Conservation (phyloP, 73 alveolate genomes). For the Tetrahymena borealis region DNA sequence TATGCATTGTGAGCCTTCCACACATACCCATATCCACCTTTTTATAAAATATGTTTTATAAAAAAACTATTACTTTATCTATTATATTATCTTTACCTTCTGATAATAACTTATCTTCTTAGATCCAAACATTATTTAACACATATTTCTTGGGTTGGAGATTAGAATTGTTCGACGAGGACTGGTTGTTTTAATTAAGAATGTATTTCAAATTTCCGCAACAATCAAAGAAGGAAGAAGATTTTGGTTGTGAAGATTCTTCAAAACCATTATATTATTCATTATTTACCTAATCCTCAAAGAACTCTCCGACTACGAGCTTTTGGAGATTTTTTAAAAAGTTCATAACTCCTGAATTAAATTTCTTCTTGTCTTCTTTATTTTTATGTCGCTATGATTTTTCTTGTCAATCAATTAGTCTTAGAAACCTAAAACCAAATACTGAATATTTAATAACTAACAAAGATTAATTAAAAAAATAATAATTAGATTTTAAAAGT, state of each 20-base stretch:
- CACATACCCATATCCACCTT: constrained; percentile 36
- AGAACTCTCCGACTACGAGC: neutral
- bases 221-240: neutral
- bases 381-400: neutral
- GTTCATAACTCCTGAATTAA: neutral
- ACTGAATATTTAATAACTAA: too few relatives aligned
- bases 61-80: neutral
- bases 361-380: neutral
- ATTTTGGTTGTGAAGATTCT: neutral
- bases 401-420: neutral
- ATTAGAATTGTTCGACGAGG: neutral
- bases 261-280: neutral
- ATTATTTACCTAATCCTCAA: neutral
- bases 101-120: constrained; percentile 36
- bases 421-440: too few relatives aligned
- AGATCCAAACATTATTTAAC: neutral
- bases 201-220: neutral
- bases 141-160: neutral
- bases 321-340: neutral
- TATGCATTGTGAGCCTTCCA: constrained; percentile 15
- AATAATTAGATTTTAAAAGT: neutral
- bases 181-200: neutral
- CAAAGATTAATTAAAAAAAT: neutral
- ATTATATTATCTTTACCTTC: neutral
- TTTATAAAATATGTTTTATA: neutral